phyloP scores from a whole-genome alignment of 768 basidiomycete genomes.

The Suillus decipiens region DNA sequence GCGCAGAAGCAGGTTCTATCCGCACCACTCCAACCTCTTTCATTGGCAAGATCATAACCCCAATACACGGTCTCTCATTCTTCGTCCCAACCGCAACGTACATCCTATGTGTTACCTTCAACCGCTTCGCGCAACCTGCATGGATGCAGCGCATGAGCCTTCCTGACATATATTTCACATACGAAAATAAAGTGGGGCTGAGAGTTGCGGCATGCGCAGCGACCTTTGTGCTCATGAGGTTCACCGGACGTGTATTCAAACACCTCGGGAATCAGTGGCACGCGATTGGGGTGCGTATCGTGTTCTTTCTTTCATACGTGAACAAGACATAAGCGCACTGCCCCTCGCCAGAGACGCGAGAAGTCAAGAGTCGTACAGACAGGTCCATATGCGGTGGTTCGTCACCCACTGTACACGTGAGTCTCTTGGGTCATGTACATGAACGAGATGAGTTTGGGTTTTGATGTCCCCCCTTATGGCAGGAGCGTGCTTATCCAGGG shows the following conservation, averaged over 20 bases:
- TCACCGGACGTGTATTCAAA: constrained; percentile 14
- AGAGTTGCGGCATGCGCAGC: constrained; percentile 32
- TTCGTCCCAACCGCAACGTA: constrained; percentile 32
- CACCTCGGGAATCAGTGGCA: constrained; percentile 32
- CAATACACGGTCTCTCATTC: constrained; percentile 27
- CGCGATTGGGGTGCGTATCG: constrained; percentile 32
- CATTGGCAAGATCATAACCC: constrained; percentile 30
- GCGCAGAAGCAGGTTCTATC: constrained; percentile 21
- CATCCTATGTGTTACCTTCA: constrained; percentile 26
- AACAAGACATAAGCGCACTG: not conserved
- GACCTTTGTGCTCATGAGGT: constrained; percentile 20
- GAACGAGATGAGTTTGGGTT: not conserved
- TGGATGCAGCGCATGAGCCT: constrained; percentile 35
- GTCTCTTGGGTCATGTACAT: constrained; percentile 9
- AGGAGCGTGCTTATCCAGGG: not conserved
- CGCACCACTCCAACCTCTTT: constrained; percentile 17
- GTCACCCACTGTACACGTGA: constrained; percentile 39
- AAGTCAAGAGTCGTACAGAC: constrained; percentile 30
- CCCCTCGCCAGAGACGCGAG: constrained; percentile 26
- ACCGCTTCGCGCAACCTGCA: constrained; percentile 36
- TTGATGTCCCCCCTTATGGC: not conserved
- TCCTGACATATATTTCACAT: constrained; percentile 24
- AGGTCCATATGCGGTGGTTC: constrained; percentile 39
- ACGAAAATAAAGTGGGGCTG: constrained; percentile 25
- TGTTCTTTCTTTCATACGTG: not conserved